Percentiles rank a stretch among this genome's conserved stretches.
These are phyloP conservation scores for Fusarium odoratissimum DNA, from an alignment of 2,329 filamentous ascomycete genomes.

Conservation along the genomic window DNA sequence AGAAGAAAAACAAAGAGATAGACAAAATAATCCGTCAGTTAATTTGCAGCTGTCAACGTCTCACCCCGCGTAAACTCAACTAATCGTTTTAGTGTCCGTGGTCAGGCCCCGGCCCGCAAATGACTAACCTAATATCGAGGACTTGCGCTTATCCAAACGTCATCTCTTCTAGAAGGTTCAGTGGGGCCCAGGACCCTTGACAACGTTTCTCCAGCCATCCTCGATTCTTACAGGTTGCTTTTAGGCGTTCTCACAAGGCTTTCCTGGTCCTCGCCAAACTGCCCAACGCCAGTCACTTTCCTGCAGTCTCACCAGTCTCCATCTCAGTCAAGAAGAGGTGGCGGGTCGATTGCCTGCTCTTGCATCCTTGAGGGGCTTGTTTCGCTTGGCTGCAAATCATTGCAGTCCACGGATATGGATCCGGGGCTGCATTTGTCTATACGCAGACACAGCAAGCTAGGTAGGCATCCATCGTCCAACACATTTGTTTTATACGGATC, in stretches of 20 bases:
- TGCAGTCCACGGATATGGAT: conserved; percentile 22
- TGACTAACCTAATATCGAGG: conserved; percentile 47
- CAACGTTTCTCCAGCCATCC: conserved; percentile 23
- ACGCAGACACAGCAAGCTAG: conserved; percentile 8
- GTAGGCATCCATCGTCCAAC: conserved; percentile 7
- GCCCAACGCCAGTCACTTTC: conserved; percentile 7
- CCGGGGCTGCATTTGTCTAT: conserved; percentile 21
- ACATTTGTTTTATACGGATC: neutral
- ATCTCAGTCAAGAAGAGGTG: conserved; percentile 3
- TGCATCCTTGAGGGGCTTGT: conserved; percentile 20
- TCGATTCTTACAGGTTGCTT: conserved; percentile 15
- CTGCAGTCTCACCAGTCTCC: neutral
- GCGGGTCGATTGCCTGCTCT: conserved; percentile 18
- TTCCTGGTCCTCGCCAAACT: conserved; percentile 20
- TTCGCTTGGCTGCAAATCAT: conserved; percentile 42
- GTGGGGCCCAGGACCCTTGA: conserved; percentile 49
- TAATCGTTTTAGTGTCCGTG: conserved; percentile 42
- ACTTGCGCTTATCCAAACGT: conserved; percentile 50
- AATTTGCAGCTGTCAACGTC: neutral
- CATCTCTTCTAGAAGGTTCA: conserved; percentile 59
- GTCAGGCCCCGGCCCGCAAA: conserved; percentile 17
- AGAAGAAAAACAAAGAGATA: neutral
- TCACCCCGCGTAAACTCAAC: conserved; percentile 29
- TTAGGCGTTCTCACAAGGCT: conserved; percentile 22
- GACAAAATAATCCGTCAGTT: conserved; percentile 15